Evolutionary conservation across 768 basidiomycete genomes (phyloP).

Genomic region (Russula sp.): DNA sequence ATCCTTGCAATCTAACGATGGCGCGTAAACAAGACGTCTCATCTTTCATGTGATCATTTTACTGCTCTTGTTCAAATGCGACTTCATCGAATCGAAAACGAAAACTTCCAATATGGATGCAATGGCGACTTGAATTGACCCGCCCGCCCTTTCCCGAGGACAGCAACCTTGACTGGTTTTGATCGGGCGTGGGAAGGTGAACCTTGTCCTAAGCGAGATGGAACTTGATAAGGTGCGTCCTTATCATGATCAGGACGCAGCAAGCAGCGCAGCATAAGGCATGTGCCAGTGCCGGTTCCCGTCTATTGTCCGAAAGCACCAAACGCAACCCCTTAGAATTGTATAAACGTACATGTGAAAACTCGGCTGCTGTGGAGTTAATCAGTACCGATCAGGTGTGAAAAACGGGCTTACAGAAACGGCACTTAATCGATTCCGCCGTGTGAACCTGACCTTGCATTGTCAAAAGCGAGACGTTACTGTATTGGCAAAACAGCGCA

Average conservation of each 20-base stretch:
- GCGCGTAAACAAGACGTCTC: background rate
- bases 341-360: background rate
- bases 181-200: slow-evolving; percentile 16
- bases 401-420: background rate
- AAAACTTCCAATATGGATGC: slow-evolving; percentile 9
- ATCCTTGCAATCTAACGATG: background rate
- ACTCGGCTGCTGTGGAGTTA: slow-evolving; percentile 13
- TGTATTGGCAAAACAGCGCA: background rate
- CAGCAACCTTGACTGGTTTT: background rate
- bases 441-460: background rate
- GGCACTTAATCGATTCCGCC: background rate
- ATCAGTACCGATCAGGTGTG: background rate
- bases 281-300: background rate
- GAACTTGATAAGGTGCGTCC: background rate
- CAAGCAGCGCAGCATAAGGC: background rate
- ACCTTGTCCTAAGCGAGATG: slow-evolving; percentile 21
- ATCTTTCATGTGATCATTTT: slow-evolving; percentile 8
- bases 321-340: too few species aligned
- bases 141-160: slow-evolving; percentile 11
- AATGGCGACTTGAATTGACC: background rate
- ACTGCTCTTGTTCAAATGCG: slow-evolving; percentile 5
- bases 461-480: background rate
- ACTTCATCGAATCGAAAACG: slow-evolving; percentile 8
- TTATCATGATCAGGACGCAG: background rate
- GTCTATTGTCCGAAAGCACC: background rate